phyloP scores from a whole-genome alignment of 345 rosid genomes.

The Erodium maritimum region DNA sequence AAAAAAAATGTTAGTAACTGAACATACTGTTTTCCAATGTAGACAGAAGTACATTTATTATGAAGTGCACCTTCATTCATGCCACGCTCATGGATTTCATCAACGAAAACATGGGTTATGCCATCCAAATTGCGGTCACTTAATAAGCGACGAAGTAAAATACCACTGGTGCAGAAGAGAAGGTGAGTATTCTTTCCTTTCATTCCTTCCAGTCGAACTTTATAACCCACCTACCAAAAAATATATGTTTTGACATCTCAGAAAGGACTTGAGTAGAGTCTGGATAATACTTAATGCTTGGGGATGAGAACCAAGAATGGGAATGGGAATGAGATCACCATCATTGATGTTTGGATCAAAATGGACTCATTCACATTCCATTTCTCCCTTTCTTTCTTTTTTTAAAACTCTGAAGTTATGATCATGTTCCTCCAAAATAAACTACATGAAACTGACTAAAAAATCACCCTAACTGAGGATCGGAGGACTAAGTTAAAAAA shows the following conservation, averaged over 20 bases:
- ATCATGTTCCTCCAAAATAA: too few relatives aligned
- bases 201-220: constrained; percentile 97
- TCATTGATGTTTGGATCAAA: too few relatives aligned
- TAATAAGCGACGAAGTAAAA: constrained; percentile 73
- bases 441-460: too few relatives aligned
- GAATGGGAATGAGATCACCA: too few relatives aligned
- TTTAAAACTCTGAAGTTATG: too few relatives aligned
- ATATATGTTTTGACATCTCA: constrained; percentile 38
- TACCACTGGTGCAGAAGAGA: constrained; percentile 96
- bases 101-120: constrained; percentile 92
- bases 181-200: constrained; percentile 89
- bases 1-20: constrained; percentile 2
- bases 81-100: constrained; percentile 98
- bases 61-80: constrained; percentile 86
- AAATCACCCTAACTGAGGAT: too few relatives aligned
- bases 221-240: constrained; percentile 89
- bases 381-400: too few relatives aligned
- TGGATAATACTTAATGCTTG: too few relatives aligned
- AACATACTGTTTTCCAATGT: constrained; percentile 2
- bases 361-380: too few relatives aligned
- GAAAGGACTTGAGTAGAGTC: constrained; percentile 17
- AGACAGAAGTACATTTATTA: constrained; percentile 1
- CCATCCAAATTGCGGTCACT: constrained; percentile 88
- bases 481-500: too few relatives aligned
- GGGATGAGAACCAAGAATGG: too few relatives aligned